Conservation (phyloP, 2,329 filamentous ascomycete genomes). For the Pestalotiopsis sp. region DNA sequence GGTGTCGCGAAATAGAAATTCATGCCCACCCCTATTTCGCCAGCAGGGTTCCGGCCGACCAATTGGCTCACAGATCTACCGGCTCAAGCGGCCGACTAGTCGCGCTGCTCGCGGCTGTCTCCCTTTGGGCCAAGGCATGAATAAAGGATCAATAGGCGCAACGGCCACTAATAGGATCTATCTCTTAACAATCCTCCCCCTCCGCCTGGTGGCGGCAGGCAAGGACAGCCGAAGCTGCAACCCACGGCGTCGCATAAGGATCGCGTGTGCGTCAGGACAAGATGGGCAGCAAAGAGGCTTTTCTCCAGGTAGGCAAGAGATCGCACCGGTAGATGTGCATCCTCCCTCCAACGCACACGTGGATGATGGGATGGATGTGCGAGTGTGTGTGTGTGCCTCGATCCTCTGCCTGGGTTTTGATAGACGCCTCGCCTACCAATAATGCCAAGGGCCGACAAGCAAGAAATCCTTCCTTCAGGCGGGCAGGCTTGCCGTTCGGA, state of each 20-base stretch:
- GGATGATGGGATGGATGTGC: not conserved
- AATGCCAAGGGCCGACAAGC: not conserved
- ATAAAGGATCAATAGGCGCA: slow-evolving; percentile 8
- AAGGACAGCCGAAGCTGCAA: not conserved
- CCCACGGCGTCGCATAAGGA: not conserved
- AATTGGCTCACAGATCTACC: not conserved
- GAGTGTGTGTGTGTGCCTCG: not conserved
- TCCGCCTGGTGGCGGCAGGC: not conserved
- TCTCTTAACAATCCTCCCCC: not conserved
- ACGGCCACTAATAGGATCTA: slow-evolving; percentile 7
- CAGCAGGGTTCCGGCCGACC: not conserved
- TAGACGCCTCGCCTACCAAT: slow-evolving; percentile 2
- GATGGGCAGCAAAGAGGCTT: not conserved
- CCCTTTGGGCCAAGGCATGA: not conserved
- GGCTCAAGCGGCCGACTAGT: not conserved
- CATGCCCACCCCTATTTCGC: not conserved
- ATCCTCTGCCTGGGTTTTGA: not conserved
- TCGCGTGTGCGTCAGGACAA: not conserved
- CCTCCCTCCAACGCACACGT: slow-evolving; percentile 2
- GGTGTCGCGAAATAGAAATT: not conserved
- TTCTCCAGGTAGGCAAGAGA: not conserved
- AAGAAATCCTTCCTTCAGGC: not conserved
- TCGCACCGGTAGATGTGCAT: slow-evolving; percentile 6
- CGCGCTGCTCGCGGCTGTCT: not conserved
- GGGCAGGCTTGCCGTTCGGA: not conserved